A percentile compares a stretch with the other conserved stretches of the same genome.
Evolutionary conservation across 2,329 filamentous ascomycete species (phyloP).

Genomic region (Colletotrichum spaethianum): DNA sequence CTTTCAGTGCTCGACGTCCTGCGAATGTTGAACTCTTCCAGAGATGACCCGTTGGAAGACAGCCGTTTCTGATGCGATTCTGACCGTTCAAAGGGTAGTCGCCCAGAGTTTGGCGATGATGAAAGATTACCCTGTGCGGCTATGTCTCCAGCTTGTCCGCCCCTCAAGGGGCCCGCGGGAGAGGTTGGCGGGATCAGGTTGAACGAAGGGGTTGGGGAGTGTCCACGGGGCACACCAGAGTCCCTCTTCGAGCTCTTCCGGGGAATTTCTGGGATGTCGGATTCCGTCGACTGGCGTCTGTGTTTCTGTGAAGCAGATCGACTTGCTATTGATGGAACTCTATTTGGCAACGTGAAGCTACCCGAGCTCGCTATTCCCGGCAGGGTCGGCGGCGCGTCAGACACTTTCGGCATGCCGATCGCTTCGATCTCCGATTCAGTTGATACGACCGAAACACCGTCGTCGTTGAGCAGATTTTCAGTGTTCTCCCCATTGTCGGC

Average conservation of each 20-base stretch:
- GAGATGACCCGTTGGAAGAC: constrained; percentile 64
- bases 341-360: constrained; percentile 74
- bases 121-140: constrained; percentile 2
- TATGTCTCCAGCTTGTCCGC: constrained; percentile 21
- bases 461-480: constrained; percentile 60
- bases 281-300: constrained; percentile 50
- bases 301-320: constrained; percentile 53
- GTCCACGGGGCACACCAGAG: constrained; percentile 57
- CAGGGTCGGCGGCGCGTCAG: constrained; percentile 68
- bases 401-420: constrained; percentile 56
- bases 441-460: constrained; percentile 57
- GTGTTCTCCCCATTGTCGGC: constrained; percentile 33
- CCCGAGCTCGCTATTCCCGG: constrained; percentile 72
- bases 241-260: constrained; percentile 80
- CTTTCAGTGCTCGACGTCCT: constrained; percentile 58
- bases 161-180: constrained; percentile 31
- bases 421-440: constrained; percentile 61
- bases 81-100: constrained; percentile 70
- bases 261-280: constrained; percentile 72
- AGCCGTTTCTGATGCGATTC: constrained; percentile 64
- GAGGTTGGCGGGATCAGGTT: constrained; percentile 46
- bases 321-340: constrained; percentile 72
- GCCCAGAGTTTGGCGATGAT: constrained; percentile 27
- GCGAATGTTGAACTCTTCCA: constrained; percentile 61
- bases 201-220: constrained; percentile 53